phyloP scores from a whole-genome alignment of 331 rosid genomes.

The Quercus tomentella region DNA sequence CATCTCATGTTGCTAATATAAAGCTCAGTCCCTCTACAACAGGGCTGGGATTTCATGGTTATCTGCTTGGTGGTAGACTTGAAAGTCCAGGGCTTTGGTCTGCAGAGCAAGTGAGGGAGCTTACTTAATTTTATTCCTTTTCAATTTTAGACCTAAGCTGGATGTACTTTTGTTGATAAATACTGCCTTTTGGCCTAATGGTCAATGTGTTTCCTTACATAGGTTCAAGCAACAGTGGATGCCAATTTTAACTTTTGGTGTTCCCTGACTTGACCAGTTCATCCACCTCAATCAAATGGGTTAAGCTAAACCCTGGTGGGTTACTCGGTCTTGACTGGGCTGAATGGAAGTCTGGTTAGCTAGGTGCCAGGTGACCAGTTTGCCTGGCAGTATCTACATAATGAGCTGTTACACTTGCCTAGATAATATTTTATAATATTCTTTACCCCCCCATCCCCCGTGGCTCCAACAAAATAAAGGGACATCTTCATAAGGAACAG shows the following conservation, averaged over 20 bases:
- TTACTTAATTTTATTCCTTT: constrained; percentile 6
- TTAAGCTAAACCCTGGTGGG: neutral
- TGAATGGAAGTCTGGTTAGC: neutral
- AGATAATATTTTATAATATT: neutral
- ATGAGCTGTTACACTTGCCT: neutral
- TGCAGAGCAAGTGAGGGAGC: constrained; percentile 73
- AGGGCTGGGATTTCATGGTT: constrained; percentile 64
- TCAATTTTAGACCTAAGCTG: constrained; percentile 3
- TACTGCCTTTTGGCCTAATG: neutral
- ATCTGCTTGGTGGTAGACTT: constrained; percentile 63
- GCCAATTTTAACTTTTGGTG: neutral
- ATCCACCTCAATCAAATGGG: neutral
- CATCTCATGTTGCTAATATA: constrained; percentile 52
- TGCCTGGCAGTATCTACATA: neutral
- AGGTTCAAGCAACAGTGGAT: neutral
- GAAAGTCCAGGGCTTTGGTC: constrained; percentile 86
- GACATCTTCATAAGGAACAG: neutral
- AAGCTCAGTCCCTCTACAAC: constrained; percentile 45
- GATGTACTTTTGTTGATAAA: constrained; percentile 1
- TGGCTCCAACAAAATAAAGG: neutral
- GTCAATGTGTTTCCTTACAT: neutral
- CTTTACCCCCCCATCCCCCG: neutral
- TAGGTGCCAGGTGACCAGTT: neutral
- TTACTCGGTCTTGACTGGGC: neutral
- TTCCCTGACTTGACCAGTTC: neutral